phyloP scores from a whole-genome alignment of 2,329 filamentous ascomycete species.

The Diaporthe velutina region DNA sequence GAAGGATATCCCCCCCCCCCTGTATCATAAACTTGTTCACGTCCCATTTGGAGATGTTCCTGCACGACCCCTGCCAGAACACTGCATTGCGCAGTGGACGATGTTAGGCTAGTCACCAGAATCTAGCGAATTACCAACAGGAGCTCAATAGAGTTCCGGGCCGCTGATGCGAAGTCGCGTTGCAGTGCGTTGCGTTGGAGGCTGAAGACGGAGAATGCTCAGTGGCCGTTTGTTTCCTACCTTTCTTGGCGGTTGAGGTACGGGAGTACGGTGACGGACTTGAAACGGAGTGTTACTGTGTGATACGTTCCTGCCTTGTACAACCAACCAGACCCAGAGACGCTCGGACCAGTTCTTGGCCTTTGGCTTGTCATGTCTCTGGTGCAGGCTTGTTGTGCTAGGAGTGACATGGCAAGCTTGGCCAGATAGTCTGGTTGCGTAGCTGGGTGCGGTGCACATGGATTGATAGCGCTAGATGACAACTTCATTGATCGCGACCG shows the following conservation, averaged over 20 bases:
- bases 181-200: conserved; percentile 27
- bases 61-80: background rate
- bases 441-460: conserved; percentile 11
- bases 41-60: background rate
- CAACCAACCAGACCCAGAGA: background rate
- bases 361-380: background rate
- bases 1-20: background rate
- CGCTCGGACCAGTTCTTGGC: conserved; percentile 28
- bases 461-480: conserved; percentile 33
- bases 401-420: conserved; percentile 16
- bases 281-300: conserved; percentile 19
- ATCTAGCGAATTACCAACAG: background rate
- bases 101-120: background rate
- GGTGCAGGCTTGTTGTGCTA: background rate
- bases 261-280: background rate
- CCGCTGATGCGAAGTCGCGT: background rate
- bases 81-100: background rate
- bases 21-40: background rate
- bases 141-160: conserved; percentile 25
- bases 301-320: background rate
- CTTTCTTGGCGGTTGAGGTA: background rate
- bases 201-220: conserved; percentile 16
- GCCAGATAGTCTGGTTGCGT: conserved; percentile 1
- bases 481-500: conserved; percentile 35
- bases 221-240: conserved; percentile 4